Conservation (phyloP, 768 basidiomycete species). For the Lentinula sp. region DNA sequence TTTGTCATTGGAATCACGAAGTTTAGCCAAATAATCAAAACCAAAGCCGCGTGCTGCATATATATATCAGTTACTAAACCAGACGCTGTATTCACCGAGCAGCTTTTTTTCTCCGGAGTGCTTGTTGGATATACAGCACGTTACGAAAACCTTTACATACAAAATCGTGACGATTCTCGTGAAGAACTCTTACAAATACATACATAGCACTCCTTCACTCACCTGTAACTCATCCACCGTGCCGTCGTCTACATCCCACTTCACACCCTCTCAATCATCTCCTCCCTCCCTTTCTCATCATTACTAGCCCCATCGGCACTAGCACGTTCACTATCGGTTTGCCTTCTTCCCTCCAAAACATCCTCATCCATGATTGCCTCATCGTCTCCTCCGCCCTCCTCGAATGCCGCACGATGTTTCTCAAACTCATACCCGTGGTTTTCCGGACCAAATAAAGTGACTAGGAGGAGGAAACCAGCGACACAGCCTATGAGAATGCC, state of each 20-base stretch:
- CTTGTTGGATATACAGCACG: no score
- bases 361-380: not conserved
- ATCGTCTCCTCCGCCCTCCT: conserved; percentile 63
- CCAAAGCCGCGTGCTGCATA: no score
- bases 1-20: no score
- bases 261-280: not conserved
- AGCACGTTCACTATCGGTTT: not conserved
- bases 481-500: conserved; percentile 79
- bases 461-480: conserved; percentile 66
- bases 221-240: no score
- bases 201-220: no score
- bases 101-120: no score
- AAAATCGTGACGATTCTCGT: no score
- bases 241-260: not conserved
- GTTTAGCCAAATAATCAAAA: no score
- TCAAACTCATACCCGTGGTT: conserved; percentile 80
- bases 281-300: not conserved
- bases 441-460: conserved; percentile 76
- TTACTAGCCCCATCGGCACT: not conserved
- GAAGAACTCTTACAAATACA: no score
- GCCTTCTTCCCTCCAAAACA: conserved; percentile 11
- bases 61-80: no score
- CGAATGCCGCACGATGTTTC: conserved; percentile 71
- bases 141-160: no score
- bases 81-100: no score